Base-by-base conservation (phyloP, 768 basidiomycete species). In the Auricularia sp. region DNA sequence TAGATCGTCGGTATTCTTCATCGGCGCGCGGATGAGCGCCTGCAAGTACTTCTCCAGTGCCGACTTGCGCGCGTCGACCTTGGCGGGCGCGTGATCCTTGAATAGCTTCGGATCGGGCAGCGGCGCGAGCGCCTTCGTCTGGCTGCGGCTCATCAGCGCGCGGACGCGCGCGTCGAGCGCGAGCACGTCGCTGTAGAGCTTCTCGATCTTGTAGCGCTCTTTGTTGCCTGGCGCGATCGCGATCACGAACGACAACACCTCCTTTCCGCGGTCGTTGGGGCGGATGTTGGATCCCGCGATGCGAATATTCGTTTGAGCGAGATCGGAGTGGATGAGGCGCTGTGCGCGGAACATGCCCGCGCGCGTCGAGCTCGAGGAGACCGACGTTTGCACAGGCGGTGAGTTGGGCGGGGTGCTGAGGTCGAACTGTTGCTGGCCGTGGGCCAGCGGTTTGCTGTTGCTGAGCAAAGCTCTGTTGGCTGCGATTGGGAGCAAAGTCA, bases 1-100 rank as follows among this genome's bases (percentile, higher is more conserved):
- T 39, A 98, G 80, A 72, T 96, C 93, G 72, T 89, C 82, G 74
- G 93, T 92, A 76, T 88, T 90, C 75, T 90, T 92, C 68, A 94
- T 80, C 0, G 91, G 90, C 39, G 94, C 82, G 54, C 85, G 78
- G 63, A 98, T 84, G 62, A 98, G 77, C 8, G 86, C 87, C 72
- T 92, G 90, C 3, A 99, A 77, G 74, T 98, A 99, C 51, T 82
- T 78, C 75, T 98, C 93, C 21, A 99, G 69, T 5, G 75, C 75
- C 4, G 72, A 68, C 81, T 98, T 98, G 68, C 96, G 79, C 75
- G 96, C 94, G 79, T 98, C 97, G 54, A 94, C 92, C 79, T 91
- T 95, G 35, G 92, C 92, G 36, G 96, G 96, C 0, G 95, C 94
- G 74, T 96, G 94, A 77, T 98, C 97, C 75, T 86, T 95, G 91